Base-by-base conservation (phyloP, 768 basidiomycete species). In the Leccinum imitatum region DNA sequence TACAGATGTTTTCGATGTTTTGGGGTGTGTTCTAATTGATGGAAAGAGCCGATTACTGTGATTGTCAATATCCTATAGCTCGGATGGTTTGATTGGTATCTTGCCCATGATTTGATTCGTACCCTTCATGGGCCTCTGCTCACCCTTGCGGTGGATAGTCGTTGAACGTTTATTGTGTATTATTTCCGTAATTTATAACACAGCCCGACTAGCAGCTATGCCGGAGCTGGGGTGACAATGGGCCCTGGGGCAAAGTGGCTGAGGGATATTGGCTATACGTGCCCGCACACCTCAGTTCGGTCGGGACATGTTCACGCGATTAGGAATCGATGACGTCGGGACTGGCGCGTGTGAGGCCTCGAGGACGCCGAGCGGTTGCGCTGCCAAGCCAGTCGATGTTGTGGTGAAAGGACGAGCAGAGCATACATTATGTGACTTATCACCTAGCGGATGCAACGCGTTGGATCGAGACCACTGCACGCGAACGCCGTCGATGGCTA, bases 221-320 rank as follows among this genome's bases (percentile, higher is more conserved):
- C 23, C n/a, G 14, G 15, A 53, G 21, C 27, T 52, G 23, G 52
- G 57, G 65, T 66, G 65, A 53, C 50, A 63, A 58, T 59, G 65
- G 65, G 58, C 47, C 50, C 14, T 8, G 17, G 27, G 31, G 44
- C 51, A 23, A 17, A 31, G n/a, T 6, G 15, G 30, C 8, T 30
- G 65, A 64, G 66, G 58, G 66, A 58, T 59, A 67, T 59, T 59
- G 11, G 66, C 66, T 3, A 65, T 59, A 61, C 25, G 66, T 59
- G 66, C 65, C 65, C 66, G 30, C 62, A 50, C 14, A 15, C 23
- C 31, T 62, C 51, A 11, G 37, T 35, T 35, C 23, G 37, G 33
- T n/a, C 14, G 50, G 23, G 10, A 50, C 56, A 57, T 46, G 50
- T 31, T 31, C 37, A 50, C 41, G 41, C n/a, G 17, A 30, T 51